phyloP scores from a whole-genome alignment of 371 early-diverging fungal species.

The Entomophthora muscae region DNA sequence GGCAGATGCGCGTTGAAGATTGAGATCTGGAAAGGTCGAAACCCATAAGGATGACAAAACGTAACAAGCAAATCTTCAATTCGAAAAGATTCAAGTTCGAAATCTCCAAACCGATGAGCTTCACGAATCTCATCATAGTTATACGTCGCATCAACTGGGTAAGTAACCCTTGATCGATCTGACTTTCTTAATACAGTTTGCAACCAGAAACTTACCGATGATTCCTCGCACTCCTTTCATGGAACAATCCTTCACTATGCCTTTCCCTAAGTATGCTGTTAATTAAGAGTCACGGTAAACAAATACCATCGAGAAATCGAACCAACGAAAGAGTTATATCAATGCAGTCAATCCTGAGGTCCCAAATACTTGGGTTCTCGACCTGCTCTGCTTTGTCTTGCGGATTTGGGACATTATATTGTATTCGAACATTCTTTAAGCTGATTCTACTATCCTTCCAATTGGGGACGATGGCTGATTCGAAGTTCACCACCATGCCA shows the following conservation, averaged over 20 bases:
- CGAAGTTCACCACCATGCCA: constrained; percentile 71
- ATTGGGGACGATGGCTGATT: constrained; percentile 82
- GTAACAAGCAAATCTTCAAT: constrained; percentile 59
- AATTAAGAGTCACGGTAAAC: background rate
- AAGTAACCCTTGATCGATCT: constrained; percentile 70
- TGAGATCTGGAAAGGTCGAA: constrained; percentile 74
- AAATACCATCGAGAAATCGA: constrained; percentile 70
- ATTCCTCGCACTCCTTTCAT: constrained; percentile 80
- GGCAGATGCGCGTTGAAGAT: constrained; percentile 73
- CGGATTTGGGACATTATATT: constrained; percentile 4
- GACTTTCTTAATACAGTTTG: background rate
- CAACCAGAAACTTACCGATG: constrained; percentile 20
- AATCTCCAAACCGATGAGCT: constrained; percentile 56
- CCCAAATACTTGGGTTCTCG: constrained; percentile 47
- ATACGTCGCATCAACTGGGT: constrained; percentile 49
- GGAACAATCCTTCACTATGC: constrained; percentile 62
- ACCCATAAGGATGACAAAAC: constrained; percentile 55
- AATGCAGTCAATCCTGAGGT: constrained; percentile 58
- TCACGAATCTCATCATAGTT: constrained; percentile 38
- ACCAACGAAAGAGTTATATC: constrained; percentile 75
- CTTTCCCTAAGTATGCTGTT: constrained; percentile 25
- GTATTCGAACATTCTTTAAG: constrained; percentile 48
- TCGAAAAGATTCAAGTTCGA: constrained; percentile 54
- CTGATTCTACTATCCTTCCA: constrained; percentile 84
- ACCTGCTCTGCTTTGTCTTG: no score